Base-by-base conservation (phyloP, 129 eudicot species). In the Helichrysum umbraculigerum region DNA sequence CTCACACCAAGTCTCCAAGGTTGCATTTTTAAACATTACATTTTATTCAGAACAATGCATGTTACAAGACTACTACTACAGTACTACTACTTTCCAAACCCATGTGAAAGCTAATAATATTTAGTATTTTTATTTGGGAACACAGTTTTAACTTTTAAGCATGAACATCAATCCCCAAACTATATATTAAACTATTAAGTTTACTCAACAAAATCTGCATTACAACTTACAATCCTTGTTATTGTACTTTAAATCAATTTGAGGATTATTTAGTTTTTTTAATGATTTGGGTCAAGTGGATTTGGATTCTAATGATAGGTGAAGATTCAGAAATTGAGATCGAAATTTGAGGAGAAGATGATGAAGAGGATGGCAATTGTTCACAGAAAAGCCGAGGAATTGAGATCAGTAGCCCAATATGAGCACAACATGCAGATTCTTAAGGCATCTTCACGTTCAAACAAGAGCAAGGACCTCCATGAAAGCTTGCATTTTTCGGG, bases 281-380 rank as follows among this genome's bases (percentile, higher is more conserved):
- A 61, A 9, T 41, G 14, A 12, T 47, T 47, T 47, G 17, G 17
- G 54, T 47, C 9, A 14, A 47, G n/a, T 14, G 54, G 17, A 14
- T 47, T 47, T 14, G 54, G 54, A 12, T 14, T 11, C 12, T 14
- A 47, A 47, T 47, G 3, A 47, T 74, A 90, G 96, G 96, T 90
- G 82, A 90, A 90, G 72, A 90, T 90, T 68, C 88, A 90, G 75
- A 90, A 87, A 74, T 88, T 90, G 89, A 80, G 93, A 67, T 82
- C 87, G 7, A 77, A 88, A 78, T 67, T 90, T 73, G 96, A 90
- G 75, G 93, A 90, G 76, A 90, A 86, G 76, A 70, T 88, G 75
- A 86, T 88, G 97, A 88, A 77, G 81, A 85, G 86, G 82, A 91
- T 86, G 95, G 85, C 86, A 12, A 84, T 52, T 61, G 93, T 91